Base-by-base conservation (phyloP, 495 filamentous ascomycete species). In the Cryomyces antarcticus region DNA sequence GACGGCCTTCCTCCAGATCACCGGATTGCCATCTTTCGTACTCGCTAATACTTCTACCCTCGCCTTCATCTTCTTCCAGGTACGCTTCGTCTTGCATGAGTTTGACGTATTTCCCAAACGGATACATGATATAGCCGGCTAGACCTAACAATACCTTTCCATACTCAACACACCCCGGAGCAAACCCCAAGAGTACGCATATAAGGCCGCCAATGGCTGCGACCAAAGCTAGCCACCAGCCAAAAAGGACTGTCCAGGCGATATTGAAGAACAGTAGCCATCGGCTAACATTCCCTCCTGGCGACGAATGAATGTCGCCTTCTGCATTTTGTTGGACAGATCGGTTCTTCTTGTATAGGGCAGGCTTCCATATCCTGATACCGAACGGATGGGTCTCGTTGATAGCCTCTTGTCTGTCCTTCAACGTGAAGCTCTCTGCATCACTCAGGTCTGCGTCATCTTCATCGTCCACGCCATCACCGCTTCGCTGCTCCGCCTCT, bases 1-100 rank as follows among this genome's bases (percentile, higher is more conserved):
- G 71, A 10, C 87, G 69, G 4, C 89, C 89, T 60, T 94, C 82
- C 59, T 99, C 89, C 31, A 99, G 64, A 56, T 99, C 89, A 33
- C 89, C 89, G 51, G 78, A 93, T 57, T 99, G 89, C 89, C 89
- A 99, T 57, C 93, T 87, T 57, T 96, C 89, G 59, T 99, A 99
- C 61, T 99, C 89, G 55, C 83, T 93, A 57, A 99, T 95, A 59
- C 86, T 96, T 52, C 89, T 73, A n/a, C 92, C 89, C 62, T 99
- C 89, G n/a, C 87, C 92, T 53, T 93, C 77, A 57, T 99, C 89
- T 59, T 99, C 89, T 50, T 96, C 83, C 24, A 83, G 70, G 57
- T 99, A 99, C 30, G 78, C 77, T 52, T 96, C 89, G 52, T 99
- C 86, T 50, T 84, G 82, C 51, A 92, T 77, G 28, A 99, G 70